Evolutionary conservation across 2,329 filamentous ascomycete species (phyloP).

Genomic region (Alternaria conjuncta): DNA sequence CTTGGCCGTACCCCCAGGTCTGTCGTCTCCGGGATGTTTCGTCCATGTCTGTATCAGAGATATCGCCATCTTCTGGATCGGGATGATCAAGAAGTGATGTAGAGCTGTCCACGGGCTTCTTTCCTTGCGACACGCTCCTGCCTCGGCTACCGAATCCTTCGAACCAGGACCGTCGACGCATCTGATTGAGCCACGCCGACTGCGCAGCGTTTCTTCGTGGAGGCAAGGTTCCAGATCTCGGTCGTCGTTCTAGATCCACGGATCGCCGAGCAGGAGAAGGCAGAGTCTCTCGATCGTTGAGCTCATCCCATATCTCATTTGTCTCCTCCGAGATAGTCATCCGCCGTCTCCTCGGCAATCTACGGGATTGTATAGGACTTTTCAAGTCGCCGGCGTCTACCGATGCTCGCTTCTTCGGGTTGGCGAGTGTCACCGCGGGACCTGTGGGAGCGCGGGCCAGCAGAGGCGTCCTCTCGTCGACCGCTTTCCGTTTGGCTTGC

Average conservation of each 20-base stretch:
- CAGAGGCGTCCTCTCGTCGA: conserved; percentile 47
- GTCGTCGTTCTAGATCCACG: conserved; percentile 38
- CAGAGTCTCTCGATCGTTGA: conserved; percentile 66
- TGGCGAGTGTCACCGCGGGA: conserved; percentile 31
- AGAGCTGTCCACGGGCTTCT: conserved; percentile 31
- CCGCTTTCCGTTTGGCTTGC: conserved; percentile 32
- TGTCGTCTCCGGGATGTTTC: conserved; percentile 27
- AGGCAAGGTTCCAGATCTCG: conserved; percentile 44
- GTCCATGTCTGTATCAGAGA: conserved; percentile 36
- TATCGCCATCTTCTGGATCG: conserved; percentile 37
- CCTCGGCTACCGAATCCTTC: conserved; percentile 32
- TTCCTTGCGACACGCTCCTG: conserved; percentile 38
- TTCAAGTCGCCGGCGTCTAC: conserved; percentile 21
- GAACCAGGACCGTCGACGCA: conserved; percentile 47
- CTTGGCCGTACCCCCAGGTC: conserved; percentile 34
- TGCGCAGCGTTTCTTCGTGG: conserved; percentile 36
- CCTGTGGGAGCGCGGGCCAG: conserved; percentile 43
- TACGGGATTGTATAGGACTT: conserved; percentile 33
- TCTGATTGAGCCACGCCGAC: conserved; percentile 42
- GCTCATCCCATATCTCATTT: conserved; percentile 85
- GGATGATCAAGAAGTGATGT: conserved; percentile 35
- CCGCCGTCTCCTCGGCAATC: conserved; percentile 38
- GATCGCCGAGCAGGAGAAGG: conserved; percentile 40
- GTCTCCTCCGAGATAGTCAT: conserved; percentile 69
- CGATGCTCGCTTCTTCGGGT: conserved; percentile 35